A percentile compares a stretch with the other conserved stretches of the same genome.
Conservation (phyloP, 1,284 basidiomycete genomes). For the Volvariella surrecta region DNA sequence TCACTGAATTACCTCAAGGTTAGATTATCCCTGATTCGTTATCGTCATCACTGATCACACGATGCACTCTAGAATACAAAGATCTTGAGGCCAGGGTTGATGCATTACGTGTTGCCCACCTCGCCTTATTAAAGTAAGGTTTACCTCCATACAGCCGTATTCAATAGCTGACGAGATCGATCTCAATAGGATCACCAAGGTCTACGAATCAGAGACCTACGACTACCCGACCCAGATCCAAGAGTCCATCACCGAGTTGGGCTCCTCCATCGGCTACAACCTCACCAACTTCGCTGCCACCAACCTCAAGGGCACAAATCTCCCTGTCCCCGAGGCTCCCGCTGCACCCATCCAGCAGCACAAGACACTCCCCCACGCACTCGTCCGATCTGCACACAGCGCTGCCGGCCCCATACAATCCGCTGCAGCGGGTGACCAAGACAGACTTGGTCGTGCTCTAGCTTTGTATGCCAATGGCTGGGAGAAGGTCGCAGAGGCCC, state of each 20-base stretch:
- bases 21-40: slow-evolving; percentile 4
- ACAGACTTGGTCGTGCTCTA: slow-evolving; percentile 73
- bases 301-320: slow-evolving; percentile 84
- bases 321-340: slow-evolving; percentile 63
- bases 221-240: slow-evolving; percentile 82
- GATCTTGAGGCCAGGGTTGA: slow-evolving; percentile 94
- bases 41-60: slow-evolving; percentile 2
- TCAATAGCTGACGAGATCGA: slow-evolving; percentile 1
- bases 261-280: slow-evolving; percentile 67
- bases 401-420: slow-evolving; percentile 54
- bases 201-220: slow-evolving; percentile 82
- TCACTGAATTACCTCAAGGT: slow-evolving; percentile 93
- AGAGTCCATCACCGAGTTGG: slow-evolving; percentile 66
- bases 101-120: slow-evolving; percentile 78
- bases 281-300: slow-evolving; percentile 82
- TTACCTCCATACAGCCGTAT: background rate
- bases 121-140: slow-evolving; percentile 69
- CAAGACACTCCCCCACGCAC: slow-evolving; percentile 95
- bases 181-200: slow-evolving; percentile 63
- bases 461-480: slow-evolving; percentile 75
- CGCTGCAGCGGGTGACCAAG: slow-evolving; percentile 39
- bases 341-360: slow-evolving; percentile 52
- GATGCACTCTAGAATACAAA: slow-evolving; percentile 71
- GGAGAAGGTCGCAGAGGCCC: slow-evolving; percentile 83
- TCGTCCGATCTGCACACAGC: slow-evolving; percentile 72